Evolutionary conservation across 1,284 basidiomycete genomes (phyloP), one percentile per base, ranked within the genome.

Genomic region (Leccinum proliferum): DNA sequence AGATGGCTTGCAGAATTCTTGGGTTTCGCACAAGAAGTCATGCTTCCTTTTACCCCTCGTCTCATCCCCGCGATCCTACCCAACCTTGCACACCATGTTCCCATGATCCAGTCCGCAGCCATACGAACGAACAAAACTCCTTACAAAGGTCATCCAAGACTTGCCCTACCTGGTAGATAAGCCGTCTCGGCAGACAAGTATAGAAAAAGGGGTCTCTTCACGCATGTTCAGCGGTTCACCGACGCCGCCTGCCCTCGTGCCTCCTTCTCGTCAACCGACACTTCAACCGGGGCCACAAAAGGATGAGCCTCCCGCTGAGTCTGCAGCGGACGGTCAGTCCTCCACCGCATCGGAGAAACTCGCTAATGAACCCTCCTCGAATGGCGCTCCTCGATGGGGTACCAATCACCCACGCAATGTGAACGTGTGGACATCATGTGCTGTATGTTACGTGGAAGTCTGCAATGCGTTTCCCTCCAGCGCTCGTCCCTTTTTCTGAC

Each of bases 1-100:
- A 83, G 87, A 66, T 99, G 97, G 97, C 82, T 99, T 37, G 86
- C 93, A 18, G 94, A 96, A 65, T 95, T 99, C 75, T 78, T 99
- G 18, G 83, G 82, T 53, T 94, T 98, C 68, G 90, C 90, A 6
- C 88, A 92, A 65, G 91, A 94, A 69, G 93, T 97, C 59, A 92
- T 98, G 78, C 87, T 99, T 29, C 92, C 94, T 2, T 98, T 98
- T 72, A 96, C 95, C 0, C 95, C 97, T 2, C 87, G 92, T 41
- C 86, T 99, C 50, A 91, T 99, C 56, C 90, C 92, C 6, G 93
- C 93, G 14, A 92, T 99, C 63, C 83, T 99, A 14, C 94, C 95
- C 1, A 97, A 95, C 71, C 87, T 99, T 41, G 94, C 97, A 0
- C 95, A 96, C 68, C 92, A 95, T 69, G 90, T 90, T 59, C 81